These are phyloP conservation scores for Trichocladium antarcticum DNA, from an alignment of 495 filamentous ascomycete species.

Conservation along the genomic window DNA sequence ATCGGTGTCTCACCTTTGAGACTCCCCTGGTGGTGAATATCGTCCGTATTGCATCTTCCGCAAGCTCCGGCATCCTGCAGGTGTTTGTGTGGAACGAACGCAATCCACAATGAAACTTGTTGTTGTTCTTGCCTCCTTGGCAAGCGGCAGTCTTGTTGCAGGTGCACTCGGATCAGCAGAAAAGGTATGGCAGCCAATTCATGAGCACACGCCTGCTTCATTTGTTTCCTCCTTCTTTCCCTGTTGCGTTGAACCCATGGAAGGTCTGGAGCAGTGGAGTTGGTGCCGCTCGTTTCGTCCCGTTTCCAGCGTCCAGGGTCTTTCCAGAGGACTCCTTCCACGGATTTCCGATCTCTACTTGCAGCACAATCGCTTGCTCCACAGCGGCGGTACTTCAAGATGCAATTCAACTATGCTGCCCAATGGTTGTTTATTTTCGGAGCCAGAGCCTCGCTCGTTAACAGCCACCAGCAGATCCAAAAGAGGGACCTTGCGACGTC, in stretches of 20 bases:
- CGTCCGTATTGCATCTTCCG: too few species aligned
- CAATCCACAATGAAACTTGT: constrained; percentile 14
- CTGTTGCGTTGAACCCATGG: background rate
- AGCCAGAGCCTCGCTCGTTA: constrained; percentile 13
- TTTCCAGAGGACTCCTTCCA: background rate
- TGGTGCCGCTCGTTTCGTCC: background rate
- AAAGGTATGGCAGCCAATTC: constrained; percentile 4
- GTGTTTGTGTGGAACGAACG: background rate
- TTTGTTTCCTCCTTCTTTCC: background rate
- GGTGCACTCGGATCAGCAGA: background rate
- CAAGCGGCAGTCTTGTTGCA: constrained; percentile 11
- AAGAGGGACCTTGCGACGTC: constrained; percentile 26
- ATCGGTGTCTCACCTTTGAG: background rate
- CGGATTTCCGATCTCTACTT: constrained; percentile 3
- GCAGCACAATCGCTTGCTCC: constrained; percentile 10
- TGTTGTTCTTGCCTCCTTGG: constrained; percentile 14
- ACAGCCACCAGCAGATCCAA: constrained; percentile 16
- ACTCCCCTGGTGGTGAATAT: background rate
- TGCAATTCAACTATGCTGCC: constrained; percentile 18
- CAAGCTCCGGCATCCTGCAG: too few species aligned
- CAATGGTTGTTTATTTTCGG: constrained; percentile 11
- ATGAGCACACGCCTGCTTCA: background rate
- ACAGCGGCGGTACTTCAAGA: constrained; percentile 8
- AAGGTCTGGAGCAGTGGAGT: background rate
- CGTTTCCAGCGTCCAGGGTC: background rate